Evolutionary conservation across 371 early-diverging fungal species (phyloP).

Genomic region (Saksenaea oblongispora): DNA sequence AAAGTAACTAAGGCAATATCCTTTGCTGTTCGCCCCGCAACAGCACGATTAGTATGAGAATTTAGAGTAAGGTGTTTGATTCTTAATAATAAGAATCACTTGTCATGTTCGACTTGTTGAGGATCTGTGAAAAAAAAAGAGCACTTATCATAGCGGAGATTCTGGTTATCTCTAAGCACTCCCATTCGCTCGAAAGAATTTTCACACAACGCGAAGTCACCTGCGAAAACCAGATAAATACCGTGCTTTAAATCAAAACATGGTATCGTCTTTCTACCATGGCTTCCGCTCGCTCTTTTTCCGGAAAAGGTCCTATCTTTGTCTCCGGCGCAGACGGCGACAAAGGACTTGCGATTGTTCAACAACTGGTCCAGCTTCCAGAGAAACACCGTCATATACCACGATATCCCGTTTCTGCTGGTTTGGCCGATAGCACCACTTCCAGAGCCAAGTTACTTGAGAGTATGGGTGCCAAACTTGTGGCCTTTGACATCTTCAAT

Average conservation of each 20-base stretch:
- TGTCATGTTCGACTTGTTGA: too few species aligned
- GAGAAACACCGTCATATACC: constrained; percentile 35
- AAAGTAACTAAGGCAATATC: too few species aligned
- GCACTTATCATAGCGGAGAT: too few species aligned
- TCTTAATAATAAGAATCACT: too few species aligned
- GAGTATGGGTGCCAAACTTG: constrained; percentile 35
- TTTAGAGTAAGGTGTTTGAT: too few species aligned
- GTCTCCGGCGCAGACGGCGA: constrained; percentile 52
- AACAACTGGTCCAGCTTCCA: constrained; percentile 43
- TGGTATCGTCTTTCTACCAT: neutral
- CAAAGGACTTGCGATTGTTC: constrained; percentile 47
- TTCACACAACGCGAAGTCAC: too few species aligned
- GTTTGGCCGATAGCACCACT: constrained; percentile 42
- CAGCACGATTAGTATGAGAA: too few species aligned
- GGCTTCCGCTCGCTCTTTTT: neutral
- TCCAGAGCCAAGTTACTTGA: constrained; percentile 31
- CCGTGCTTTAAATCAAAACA: neutral
- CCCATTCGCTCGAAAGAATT: too few species aligned
- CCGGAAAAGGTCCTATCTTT: constrained; percentile 49
- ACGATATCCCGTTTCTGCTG: constrained; percentile 41
- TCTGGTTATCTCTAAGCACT: too few species aligned
- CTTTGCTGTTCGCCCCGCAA: too few species aligned
- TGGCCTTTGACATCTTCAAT: constrained; percentile 43
- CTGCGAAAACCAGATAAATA: too few species aligned
- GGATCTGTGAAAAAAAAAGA: too few species aligned